Evolutionary conservation across 352 stramenopile species (phyloP).

Genomic region (Globisporangium spiculum): DNA sequence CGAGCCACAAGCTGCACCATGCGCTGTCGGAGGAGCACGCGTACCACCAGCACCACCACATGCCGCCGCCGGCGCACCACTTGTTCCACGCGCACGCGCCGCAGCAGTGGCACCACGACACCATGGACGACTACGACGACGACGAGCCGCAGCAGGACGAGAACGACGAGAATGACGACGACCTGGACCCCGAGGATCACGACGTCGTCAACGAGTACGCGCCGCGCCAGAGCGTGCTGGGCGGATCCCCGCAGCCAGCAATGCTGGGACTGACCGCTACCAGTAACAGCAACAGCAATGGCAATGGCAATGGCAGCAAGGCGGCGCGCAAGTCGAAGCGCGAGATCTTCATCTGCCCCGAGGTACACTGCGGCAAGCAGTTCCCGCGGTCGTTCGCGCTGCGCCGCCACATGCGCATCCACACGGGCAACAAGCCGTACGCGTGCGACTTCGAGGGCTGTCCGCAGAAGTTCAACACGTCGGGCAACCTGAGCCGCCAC

Average conservation of each 20-base stretch:
- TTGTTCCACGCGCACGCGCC: constrained; percentile 16
- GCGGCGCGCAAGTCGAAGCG: constrained; percentile 21
- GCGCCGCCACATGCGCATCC: constrained; percentile 79
- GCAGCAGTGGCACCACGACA: constrained; percentile 10
- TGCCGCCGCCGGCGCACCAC: constrained; percentile 31
- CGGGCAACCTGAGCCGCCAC: constrained; percentile 82
- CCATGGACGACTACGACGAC: constrained; percentile 10
- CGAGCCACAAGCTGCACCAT: constrained; percentile 23
- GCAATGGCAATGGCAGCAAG: neutral
- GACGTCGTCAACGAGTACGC: neutral
- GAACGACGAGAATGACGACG: constrained; percentile 4
- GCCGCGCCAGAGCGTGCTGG: constrained; percentile 10
- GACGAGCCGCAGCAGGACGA: constrained; percentile 10
- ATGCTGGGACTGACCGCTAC: neutral
- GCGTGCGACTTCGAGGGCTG: constrained; percentile 75
- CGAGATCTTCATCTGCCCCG: constrained; percentile 60
- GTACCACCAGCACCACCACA: constrained; percentile 34
- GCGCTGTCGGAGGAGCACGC: constrained; percentile 23
- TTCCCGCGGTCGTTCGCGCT: constrained; percentile 86
- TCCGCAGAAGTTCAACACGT: constrained; percentile 83
- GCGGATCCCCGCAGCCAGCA: neutral
- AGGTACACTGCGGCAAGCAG: constrained; percentile 80
- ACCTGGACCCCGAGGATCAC: neutral
- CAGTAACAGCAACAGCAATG: neutral
- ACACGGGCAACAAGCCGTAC: constrained; percentile 83